phyloP scores from a whole-genome alignment of 139 green algal species.

The Yamagishiella unicocca region DNA sequence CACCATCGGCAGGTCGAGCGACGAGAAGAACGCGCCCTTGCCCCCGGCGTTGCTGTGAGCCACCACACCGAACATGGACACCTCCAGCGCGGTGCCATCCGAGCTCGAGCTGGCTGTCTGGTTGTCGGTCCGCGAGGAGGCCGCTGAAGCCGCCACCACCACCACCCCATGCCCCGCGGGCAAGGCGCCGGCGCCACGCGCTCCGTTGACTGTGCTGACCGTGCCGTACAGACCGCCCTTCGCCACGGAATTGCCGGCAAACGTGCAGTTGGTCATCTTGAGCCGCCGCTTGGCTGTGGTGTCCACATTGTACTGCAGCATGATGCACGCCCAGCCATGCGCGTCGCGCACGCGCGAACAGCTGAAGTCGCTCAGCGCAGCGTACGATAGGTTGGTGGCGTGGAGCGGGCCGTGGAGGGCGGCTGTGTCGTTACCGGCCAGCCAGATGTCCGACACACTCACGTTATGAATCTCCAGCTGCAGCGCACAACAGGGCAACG shows the following conservation, averaged over 20 bases:
- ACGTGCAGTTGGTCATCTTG: background rate
- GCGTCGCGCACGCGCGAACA: slow-evolving; percentile 2
- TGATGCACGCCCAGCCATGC: background rate
- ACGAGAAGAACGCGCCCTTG: background rate
- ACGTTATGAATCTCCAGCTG: background rate
- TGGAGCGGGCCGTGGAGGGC: background rate
- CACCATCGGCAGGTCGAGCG: background rate
- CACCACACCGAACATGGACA: background rate
- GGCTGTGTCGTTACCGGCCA: too few relatives aligned
- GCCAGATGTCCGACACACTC: background rate
- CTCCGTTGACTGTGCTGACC: too few relatives aligned
- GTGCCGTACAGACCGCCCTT: background rate
- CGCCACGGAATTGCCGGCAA: background rate
- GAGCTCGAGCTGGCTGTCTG: too few relatives aligned
- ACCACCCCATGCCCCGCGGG: background rate
- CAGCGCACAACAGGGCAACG: too few relatives aligned
- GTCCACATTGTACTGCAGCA: slow-evolving; percentile 25
- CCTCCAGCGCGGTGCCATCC: too few relatives aligned
- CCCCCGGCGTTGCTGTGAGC: background rate
- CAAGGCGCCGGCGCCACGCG: too few relatives aligned
- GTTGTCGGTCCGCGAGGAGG: too few relatives aligned
- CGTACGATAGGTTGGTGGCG: background rate
- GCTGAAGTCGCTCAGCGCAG: background rate
- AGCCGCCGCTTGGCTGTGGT: too few relatives aligned
- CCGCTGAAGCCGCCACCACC: too few relatives aligned